These are phyloP conservation scores for Leucaena leucocephala DNA, from an alignment of 306 rosid genomes.

Conservation along the genomic window DNA sequence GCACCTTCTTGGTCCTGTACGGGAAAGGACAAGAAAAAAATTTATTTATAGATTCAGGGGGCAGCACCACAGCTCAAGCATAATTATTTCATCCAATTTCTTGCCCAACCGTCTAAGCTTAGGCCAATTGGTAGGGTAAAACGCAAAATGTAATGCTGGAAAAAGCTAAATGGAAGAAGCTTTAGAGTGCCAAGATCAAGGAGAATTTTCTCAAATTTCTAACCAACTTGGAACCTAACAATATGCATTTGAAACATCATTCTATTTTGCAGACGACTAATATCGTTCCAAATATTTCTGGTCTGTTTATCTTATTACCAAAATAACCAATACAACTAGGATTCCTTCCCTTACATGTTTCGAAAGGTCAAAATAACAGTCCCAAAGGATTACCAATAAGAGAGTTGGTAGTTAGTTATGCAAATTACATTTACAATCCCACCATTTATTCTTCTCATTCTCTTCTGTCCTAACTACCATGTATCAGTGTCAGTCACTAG, in stretches of 20 bases:
- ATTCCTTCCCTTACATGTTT: not conserved
- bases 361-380: not conserved
- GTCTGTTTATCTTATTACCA: not conserved
- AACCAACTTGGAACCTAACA: conserved; percentile 16
- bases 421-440: not conserved
- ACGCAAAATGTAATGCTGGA: conserved; percentile 13
- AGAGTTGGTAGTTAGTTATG: not conserved
- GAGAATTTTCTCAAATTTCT: conserved; percentile 6
- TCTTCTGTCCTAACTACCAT: not conserved
- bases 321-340: not conserved
- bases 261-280: conserved; percentile 19
- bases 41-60: conserved; percentile 22
- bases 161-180: conserved; percentile 22
- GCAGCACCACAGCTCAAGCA: conserved; percentile 5
- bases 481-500: not conserved
- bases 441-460: not conserved
- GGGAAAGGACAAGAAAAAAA: conserved; percentile 25
- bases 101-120: conserved; percentile 23
- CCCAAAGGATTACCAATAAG: not conserved
- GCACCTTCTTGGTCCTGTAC: conserved; percentile 94
- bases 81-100: conserved; percentile 15
- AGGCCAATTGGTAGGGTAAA: conserved; percentile 3
- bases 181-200: conserved; percentile 6
- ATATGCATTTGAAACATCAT: not conserved
- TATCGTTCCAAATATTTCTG: not conserved